Conservation (phyloP, 2,329 filamentous ascomycete genomes). For the Podosphaera xanthii region DNA sequence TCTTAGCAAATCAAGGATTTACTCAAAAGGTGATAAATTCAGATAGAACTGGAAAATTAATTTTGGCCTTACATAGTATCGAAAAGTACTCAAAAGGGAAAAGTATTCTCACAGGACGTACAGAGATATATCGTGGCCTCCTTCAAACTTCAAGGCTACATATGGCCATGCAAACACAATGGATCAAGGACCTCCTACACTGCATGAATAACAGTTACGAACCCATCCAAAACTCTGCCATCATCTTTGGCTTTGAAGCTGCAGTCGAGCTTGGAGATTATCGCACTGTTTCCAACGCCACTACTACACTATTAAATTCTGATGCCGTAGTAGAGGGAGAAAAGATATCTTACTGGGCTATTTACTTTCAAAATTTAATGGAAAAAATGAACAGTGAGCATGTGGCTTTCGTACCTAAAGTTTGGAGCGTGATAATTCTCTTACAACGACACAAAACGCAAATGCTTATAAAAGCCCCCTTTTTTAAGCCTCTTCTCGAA, state of each 20-base stretch:
- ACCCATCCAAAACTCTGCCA: slow-evolving; percentile 53
- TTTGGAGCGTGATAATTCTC: slow-evolving; percentile 69
- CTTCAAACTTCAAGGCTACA: slow-evolving; percentile 44
- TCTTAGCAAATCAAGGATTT: slow-evolving; percentile 65
- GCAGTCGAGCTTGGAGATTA: slow-evolving; percentile 48
- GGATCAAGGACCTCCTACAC: slow-evolving; percentile 62
- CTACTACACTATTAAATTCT: slow-evolving; percentile 38
- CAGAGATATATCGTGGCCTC: slow-evolving; percentile 59
- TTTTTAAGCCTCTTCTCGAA: slow-evolving; percentile 50
- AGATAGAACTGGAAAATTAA: slow-evolving; percentile 44
- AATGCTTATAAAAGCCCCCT: slow-evolving; percentile 43
- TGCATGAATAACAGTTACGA: slow-evolving; percentile 60
- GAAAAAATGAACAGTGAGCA: slow-evolving; percentile 44
- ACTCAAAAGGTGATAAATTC: slow-evolving; percentile 47
- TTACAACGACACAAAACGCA: slow-evolving; percentile 41
- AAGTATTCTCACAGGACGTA: slow-evolving; percentile 53
- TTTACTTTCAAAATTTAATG: slow-evolving; percentile 42
- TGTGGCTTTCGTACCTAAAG: slow-evolving; percentile 50
- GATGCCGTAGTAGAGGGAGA: slow-evolving; percentile 11
- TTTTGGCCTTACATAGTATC: slow-evolving; percentile 48
- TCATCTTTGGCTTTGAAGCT: slow-evolving; percentile 49
- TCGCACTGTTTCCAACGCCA: slow-evolving; percentile 39
- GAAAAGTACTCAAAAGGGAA: slow-evolving; percentile 57
- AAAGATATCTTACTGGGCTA: slow-evolving; percentile 36
- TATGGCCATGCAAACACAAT: slow-evolving; percentile 52